Percentiles rank a stretch among this genome's conserved stretches.
Evolutionary conservation across 371 early-diverging fungal species (phyloP).

Genomic region (Neoconidiobolus thromboides): DNA sequence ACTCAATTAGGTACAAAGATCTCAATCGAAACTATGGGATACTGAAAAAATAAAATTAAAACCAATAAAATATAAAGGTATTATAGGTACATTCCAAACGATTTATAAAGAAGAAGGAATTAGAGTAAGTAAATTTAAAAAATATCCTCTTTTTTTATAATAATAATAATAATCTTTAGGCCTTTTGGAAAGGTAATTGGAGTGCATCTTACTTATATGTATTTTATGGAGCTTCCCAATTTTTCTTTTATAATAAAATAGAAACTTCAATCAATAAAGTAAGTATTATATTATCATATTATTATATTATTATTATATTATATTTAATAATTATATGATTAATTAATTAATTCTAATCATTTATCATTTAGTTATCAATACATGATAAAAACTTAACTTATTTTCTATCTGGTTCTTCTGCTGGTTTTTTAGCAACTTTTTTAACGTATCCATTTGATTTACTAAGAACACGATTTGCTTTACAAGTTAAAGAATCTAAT

Average conservation of each 20-base stretch:
- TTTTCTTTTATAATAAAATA: slow-evolving; percentile 44
- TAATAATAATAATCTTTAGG: slow-evolving; percentile 18
- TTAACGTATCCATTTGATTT: slow-evolving; percentile 86
- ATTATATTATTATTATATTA: neutral
- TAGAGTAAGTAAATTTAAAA: slow-evolving; percentile 16
- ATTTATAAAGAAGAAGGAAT: slow-evolving; percentile 58
- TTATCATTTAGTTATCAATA: slow-evolving; percentile 5
- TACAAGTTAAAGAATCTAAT: slow-evolving; percentile 40
- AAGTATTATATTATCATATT: neutral
- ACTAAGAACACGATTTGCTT: slow-evolving; percentile 78
- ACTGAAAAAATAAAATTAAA: neutral
- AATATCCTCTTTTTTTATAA: neutral
- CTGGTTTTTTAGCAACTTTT: slow-evolving; percentile 60
- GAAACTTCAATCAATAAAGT: slow-evolving; percentile 15
- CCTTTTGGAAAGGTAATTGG: slow-evolving; percentile 85
- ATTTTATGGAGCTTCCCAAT: slow-evolving; percentile 75
- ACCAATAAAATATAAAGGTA: slow-evolving; percentile 28
- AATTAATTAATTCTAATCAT: slow-evolving; percentile 2
- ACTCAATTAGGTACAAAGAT: too few species aligned
- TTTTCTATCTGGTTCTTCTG: slow-evolving; percentile 45
- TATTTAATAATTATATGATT: neutral
- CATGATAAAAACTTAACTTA: slow-evolving; percentile 20
- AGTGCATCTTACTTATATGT: slow-evolving; percentile 80
- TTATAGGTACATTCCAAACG: slow-evolving; percentile 27
- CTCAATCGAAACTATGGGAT: too few species aligned